These are phyloP conservation scores for Blastobotrys persicus DNA, from an alignment of 1,139 yeast species.

Conservation along the genomic window DNA sequence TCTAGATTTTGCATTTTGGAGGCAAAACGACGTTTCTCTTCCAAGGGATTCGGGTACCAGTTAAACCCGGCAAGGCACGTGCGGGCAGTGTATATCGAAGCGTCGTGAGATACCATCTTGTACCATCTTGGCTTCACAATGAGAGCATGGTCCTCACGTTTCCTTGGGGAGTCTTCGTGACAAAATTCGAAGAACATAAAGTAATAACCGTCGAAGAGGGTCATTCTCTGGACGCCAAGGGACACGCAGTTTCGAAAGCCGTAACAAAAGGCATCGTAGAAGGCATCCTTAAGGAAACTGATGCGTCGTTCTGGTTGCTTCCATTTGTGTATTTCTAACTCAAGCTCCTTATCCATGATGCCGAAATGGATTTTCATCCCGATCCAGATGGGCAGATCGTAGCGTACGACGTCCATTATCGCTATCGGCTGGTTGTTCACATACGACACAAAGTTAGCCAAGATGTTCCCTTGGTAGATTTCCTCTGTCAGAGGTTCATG, in stretches of 20 bases:
- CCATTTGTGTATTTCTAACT: constrained; percentile 4
- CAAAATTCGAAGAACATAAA: constrained; percentile 14
- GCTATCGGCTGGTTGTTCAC: constrained; percentile 6
- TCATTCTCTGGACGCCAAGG: constrained; percentile 10
- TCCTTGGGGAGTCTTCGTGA: background rate
- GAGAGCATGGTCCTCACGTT: background rate
- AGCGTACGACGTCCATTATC: constrained; percentile 6
- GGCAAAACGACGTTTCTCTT: background rate
- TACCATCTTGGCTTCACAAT: constrained; percentile 2
- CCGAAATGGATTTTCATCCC: constrained; percentile 13
- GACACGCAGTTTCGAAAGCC: constrained; percentile 9
- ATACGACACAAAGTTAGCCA: constrained; percentile 10
- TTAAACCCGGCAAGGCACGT: constrained; percentile 11
- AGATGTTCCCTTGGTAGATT: constrained; percentile 5
- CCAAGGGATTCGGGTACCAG: constrained; percentile 10
- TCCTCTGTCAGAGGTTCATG: constrained; percentile 6
- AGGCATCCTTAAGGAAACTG: constrained; percentile 1
- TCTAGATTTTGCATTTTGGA: background rate
- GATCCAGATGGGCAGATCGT: constrained; percentile 5
- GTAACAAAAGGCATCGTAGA: constrained; percentile 7
- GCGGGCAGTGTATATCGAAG: constrained; percentile 8
- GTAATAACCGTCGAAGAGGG: constrained; percentile 12
- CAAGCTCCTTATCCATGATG: background rate
- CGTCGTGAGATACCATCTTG: constrained; percentile 8
- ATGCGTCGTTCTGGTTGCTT: constrained; percentile 1